Evolutionary conservation across 2,329 filamentous ascomycete species (phyloP), one percentile per base, ranked within the genome.

Genomic region (Fusarium sp.): DNA sequence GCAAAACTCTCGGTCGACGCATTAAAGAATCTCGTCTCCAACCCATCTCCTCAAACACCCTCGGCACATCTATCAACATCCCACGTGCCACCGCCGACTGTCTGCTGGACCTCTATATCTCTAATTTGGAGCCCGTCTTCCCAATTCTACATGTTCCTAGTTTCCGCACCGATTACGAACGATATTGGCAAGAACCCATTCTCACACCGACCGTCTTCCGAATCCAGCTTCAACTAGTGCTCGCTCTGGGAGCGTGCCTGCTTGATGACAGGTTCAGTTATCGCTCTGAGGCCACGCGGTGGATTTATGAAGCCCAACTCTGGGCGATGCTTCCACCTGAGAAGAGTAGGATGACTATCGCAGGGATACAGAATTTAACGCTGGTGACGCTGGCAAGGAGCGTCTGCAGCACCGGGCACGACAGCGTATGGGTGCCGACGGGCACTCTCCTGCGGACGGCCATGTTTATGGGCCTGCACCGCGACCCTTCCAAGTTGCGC

Each of bases 381-480:
- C 28, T 47, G 27, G n/a, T 47, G 44, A 47, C 44, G 28, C 44
- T 47, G 8, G 44, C 44, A 34, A 47, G 44, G n/a, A 47, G 23
- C 16, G 44, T 34, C n/a, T 34, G 44, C 44, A n/a, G 28, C 44
- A 28, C 28, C 9, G 44, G 28, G 15, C 28, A 18, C 10, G 30
- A 34, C 6, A 34, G 27, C 3, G n/a, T 34, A n/a, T 48, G 46
- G 30, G 46, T 48, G 3, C 28, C 31, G n/a, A 48, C 46, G 30
- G 46, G 46, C 3, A 28, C 16, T 11, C 46, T 48, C n/a, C 16
- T 48, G 31, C 15, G 46, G 11, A 34, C 46, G 10, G 46, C 46
- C 30, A 48, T 48, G 46, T 48, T 31, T 12, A 48, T 48, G 46
- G 46, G 46, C n/a, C 6, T 48, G 46, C 46, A 36, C 16, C 46